These are phyloP conservation scores for Naganishia vishniacii DNA, from an alignment of 768 basidiomycete genomes.

Conservation along the genomic window DNA sequence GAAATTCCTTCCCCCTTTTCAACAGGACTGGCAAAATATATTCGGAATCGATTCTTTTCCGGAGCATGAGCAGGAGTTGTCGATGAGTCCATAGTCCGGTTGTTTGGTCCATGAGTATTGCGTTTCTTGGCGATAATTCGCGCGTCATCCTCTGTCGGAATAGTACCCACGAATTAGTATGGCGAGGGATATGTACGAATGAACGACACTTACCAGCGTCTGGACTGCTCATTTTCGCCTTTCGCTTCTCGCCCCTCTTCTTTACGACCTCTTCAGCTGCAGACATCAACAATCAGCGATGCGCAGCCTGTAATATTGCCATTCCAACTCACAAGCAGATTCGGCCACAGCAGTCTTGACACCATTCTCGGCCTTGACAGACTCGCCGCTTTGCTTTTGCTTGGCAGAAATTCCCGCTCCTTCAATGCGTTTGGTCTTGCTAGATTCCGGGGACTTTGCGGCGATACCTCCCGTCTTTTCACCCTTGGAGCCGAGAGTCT, in stretches of 20 bases:
- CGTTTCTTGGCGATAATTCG: conserved; percentile 38
- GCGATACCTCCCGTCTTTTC: too few species aligned
- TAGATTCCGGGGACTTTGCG: too few species aligned
- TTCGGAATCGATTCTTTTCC: conserved; percentile 50
- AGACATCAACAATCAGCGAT: too few species aligned
- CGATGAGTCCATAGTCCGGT: conserved; percentile 33
- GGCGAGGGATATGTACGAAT: neutral
- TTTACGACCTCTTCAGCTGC: conserved; percentile 30
- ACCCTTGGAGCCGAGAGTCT: neutral
- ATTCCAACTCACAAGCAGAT: neutral
- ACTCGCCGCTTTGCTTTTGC: neutral
- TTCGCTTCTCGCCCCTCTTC: conserved; percentile 44
- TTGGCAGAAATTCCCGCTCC: too few species aligned
- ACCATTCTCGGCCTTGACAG: neutral
- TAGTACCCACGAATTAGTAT: neutral
- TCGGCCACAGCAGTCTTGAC: neutral
- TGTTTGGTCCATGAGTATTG: conserved; percentile 34
- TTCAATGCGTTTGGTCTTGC: too few species aligned
- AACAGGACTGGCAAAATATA: conserved; percentile 51
- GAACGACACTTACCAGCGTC: conserved; percentile 43
- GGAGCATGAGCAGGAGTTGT: conserved; percentile 15
- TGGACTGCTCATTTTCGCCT: conserved; percentile 43
- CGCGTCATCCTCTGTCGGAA: conserved; percentile 34
- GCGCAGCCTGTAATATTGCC: too few species aligned
- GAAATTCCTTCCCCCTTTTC: conserved; percentile 20